Conservation (phyloP, 1,284 basidiomycete species). For the Neotropicomus parvogracilis region DNA sequence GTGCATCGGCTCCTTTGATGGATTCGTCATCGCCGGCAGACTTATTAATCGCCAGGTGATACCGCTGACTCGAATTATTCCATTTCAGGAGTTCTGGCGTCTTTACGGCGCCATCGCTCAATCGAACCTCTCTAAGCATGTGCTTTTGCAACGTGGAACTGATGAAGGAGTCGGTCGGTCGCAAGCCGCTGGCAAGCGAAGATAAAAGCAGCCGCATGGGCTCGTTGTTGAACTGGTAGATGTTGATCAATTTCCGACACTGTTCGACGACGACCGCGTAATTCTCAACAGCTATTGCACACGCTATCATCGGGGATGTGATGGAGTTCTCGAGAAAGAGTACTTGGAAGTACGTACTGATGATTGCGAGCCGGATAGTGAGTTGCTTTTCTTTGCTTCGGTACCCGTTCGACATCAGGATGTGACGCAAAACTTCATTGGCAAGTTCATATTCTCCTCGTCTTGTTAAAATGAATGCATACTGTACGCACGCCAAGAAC, state of each 20-base stretch:
- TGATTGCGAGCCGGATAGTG: constrained; percentile 66
- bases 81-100: constrained; percentile 53
- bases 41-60: constrained; percentile 32
- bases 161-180: constrained; percentile 70
- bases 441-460: constrained; percentile 65
- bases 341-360: constrained; percentile 51
- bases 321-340: background rate
- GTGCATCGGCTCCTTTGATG: background rate
- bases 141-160: constrained; percentile 77
- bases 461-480: constrained; percentile 76
- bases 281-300: constrained; percentile 58
- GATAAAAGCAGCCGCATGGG: constrained; percentile 72
- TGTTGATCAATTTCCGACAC: constrained; percentile 66
- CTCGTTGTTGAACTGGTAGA: constrained; percentile 78
- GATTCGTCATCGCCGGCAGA: constrained; percentile 2
- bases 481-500: constrained; percentile 45
- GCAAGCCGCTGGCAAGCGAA: constrained; percentile 64
- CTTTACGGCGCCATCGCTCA: constrained; percentile 59
- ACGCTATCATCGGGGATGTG: constrained; percentile 47
- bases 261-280: constrained; percentile 64
- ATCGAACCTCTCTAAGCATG: constrained; percentile 68
- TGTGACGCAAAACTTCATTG: constrained; percentile 76
- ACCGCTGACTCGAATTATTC: constrained; percentile 53
- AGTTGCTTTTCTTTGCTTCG: constrained; percentile 63
- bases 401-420: constrained; percentile 76